These are phyloP conservation scores for Peltaster fructicola DNA, from an alignment of 2,329 filamentous ascomycete genomes.

Conservation along the genomic window DNA sequence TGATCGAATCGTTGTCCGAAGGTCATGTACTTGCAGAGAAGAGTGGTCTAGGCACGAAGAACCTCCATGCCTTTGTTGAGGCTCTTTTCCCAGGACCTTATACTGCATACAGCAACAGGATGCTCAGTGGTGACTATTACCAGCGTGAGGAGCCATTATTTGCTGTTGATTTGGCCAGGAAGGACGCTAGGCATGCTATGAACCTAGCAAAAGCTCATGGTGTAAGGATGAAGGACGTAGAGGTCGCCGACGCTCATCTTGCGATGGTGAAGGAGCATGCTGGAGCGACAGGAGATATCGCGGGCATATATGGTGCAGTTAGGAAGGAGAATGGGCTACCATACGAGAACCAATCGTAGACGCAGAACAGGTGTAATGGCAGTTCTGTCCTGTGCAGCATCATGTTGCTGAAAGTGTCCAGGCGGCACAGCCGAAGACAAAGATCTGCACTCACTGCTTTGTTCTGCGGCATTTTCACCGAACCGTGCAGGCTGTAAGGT, in stretches of 20 bases:
- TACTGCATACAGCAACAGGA: constrained; percentile 54
- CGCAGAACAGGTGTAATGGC: no score
- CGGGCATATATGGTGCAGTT: constrained; percentile 65
- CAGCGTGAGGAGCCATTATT: constrained; percentile 63
- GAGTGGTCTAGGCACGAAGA: constrained; percentile 51
- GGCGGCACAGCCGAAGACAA: no score
- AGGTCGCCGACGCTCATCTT: constrained; percentile 53
- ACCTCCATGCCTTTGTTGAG: constrained; percentile 54
- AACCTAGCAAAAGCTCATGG: constrained; percentile 46
- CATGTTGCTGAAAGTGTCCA: no score
- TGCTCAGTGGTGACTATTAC: constrained; percentile 61
- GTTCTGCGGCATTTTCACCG: no score
- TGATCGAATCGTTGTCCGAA: constrained; percentile 64
- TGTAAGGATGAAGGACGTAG: constrained; percentile 43
- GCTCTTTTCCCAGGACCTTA: constrained; percentile 61
- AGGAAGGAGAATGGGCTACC: constrained; percentile 56
- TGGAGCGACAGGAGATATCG: constrained; percentile 59
- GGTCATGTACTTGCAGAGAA: constrained; percentile 67
- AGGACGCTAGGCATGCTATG: constrained; percentile 62
- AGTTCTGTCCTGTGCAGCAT: no score
- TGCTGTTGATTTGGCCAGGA: constrained; percentile 62
- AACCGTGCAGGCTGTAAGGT: no score
- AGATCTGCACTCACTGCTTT: no score
- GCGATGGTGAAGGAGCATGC: constrained; percentile 48
- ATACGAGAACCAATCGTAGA: constrained; percentile 38